Percentiles rank a stretch among this genome's conserved stretches.
Evolutionary conservation across 768 basidiomycete species (phyloP).

Genomic region (Omphalotus guepiniiformis): DNA sequence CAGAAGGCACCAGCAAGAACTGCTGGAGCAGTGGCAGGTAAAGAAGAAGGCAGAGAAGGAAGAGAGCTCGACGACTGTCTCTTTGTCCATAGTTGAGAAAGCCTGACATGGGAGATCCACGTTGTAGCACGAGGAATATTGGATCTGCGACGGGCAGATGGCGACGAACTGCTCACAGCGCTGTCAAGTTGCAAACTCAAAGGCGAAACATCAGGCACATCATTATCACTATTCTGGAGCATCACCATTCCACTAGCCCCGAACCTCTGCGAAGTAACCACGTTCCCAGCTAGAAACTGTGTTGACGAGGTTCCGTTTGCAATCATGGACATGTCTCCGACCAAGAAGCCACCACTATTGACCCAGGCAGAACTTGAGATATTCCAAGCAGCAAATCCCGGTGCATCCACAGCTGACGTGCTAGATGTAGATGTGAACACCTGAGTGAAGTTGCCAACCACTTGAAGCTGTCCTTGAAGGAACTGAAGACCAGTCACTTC

Average conservation of each 20-base stretch:
- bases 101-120: conserved; percentile 48
- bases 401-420: conserved; percentile 31
- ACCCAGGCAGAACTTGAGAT: conserved; percentile 58
- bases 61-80: conserved; percentile 50
- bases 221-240: conserved; percentile 57
- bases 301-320: conserved; percentile 57
- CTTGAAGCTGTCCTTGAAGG: conserved; percentile 47
- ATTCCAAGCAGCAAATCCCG: conserved; percentile 79
- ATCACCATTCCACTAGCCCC: conserved; percentile 80
- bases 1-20: conserved; percentile 87
- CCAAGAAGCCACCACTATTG: conserved; percentile 68
- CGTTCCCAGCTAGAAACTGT: conserved; percentile 69
- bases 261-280: conserved; percentile 51
- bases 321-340: conserved; percentile 67
- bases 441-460: conserved; percentile 74
- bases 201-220: conserved; percentile 57
- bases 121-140: conserved; percentile 22
- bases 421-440: conserved; percentile 29
- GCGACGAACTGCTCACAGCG: conserved; percentile 26
- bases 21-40: conserved; percentile 66
- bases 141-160: conserved; percentile 35
- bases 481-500: conserved; percentile 58
- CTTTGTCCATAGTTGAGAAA: conserved; percentile 38
- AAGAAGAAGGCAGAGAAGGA: conserved; percentile 49
- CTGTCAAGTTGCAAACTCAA: conserved; percentile 54